These are phyloP conservation scores for Ustilago vetiveriae DNA, from an alignment of 1,284 basidiomycete genomes.

Conservation along the genomic window DNA sequence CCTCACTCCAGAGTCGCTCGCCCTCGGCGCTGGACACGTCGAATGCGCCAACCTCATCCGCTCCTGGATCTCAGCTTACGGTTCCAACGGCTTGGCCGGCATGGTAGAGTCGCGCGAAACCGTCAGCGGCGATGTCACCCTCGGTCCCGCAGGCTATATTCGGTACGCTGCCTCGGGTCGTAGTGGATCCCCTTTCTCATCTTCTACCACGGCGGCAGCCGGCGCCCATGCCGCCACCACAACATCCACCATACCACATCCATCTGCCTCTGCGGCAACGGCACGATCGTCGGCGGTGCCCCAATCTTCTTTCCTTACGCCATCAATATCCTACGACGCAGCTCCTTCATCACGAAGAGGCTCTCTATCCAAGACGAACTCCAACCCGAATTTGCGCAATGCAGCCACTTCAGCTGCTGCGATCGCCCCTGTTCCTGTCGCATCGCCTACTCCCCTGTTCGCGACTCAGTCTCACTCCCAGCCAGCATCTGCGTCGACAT, in stretches of 20 bases:
- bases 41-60: slow-evolving; percentile 50
- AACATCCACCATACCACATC: not conserved
- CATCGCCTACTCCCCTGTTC: slow-evolving; percentile 27
- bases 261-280: not conserved
- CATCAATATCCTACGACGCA: slow-evolving; percentile 16
- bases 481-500: slow-evolving; percentile 3
- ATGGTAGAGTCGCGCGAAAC: slow-evolving; percentile 39
- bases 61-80: slow-evolving; percentile 52
- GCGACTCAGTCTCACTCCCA: too few relatives aligned
- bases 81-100: slow-evolving; percentile 49
- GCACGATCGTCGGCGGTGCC: not conserved
- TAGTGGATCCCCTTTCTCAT: slow-evolving; percentile 19
- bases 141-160: slow-evolving; percentile 41
- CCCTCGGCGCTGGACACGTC: slow-evolving; percentile 45
- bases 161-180: slow-evolving; percentile 35
- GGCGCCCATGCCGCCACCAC: not conserved
- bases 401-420: not conserved
- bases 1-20: slow-evolving; percentile 54
- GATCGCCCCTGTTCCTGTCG: slow-evolving; percentile 11
- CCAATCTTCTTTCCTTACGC: slow-evolving; percentile 2
- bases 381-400: slow-evolving; percentile 50
- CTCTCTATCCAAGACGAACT: slow-evolving; percentile 36
- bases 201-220: slow-evolving; percentile 7
- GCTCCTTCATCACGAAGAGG: slow-evolving; percentile 8
- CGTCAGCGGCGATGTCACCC: slow-evolving; percentile 35